Conservation (phyloP, 352 stramenopile species). For the Plasmopara viticola region DNA sequence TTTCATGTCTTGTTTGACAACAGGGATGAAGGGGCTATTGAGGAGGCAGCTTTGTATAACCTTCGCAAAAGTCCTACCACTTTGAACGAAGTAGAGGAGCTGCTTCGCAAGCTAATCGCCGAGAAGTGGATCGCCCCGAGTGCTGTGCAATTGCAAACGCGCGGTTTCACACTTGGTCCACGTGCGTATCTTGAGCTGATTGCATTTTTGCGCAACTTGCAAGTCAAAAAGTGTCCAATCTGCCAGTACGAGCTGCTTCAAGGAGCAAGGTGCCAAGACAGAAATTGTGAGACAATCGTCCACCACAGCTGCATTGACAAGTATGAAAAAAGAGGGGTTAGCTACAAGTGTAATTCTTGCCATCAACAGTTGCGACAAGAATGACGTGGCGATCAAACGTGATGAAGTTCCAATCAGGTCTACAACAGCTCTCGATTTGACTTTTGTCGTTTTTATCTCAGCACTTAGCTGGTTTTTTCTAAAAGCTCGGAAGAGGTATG, state of each 20-base stretch:
- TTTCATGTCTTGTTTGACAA: too few relatives aligned
- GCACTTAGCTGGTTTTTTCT: conserved; percentile 8
- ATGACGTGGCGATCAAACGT: conserved; percentile 1
- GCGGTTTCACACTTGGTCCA: conserved; percentile 53
- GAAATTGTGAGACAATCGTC: conserved; percentile 36
- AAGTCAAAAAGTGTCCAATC: conserved; percentile 74
- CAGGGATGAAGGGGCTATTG: conserved; percentile 57
- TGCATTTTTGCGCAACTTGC: conserved; percentile 62
- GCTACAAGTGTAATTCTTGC: conserved; percentile 56
- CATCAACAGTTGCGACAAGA: conserved; percentile 35
- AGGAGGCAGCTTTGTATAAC: conserved; percentile 65
- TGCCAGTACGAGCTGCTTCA: conserved; percentile 75
- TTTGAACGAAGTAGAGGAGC: conserved; percentile 55
- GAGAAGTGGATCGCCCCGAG: conserved; percentile 69
- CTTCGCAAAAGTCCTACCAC: conserved; percentile 54
- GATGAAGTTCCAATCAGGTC: conserved; percentile 1
- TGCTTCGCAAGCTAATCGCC: conserved; percentile 52
- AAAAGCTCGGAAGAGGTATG: conserved; percentile 12
- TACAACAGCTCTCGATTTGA: conserved; percentile 1
- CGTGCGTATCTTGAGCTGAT: conserved; percentile 69
- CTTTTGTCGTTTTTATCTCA: background rate
- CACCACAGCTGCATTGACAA: conserved; percentile 58
- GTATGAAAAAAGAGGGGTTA: conserved; percentile 50
- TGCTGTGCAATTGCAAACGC: conserved; percentile 28
- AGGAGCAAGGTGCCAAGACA: conserved; percentile 33